These are phyloP conservation scores for Patellifolia procumbens DNA, from an alignment of 179 eudicot genomes.

Conservation along the genomic window DNA sequence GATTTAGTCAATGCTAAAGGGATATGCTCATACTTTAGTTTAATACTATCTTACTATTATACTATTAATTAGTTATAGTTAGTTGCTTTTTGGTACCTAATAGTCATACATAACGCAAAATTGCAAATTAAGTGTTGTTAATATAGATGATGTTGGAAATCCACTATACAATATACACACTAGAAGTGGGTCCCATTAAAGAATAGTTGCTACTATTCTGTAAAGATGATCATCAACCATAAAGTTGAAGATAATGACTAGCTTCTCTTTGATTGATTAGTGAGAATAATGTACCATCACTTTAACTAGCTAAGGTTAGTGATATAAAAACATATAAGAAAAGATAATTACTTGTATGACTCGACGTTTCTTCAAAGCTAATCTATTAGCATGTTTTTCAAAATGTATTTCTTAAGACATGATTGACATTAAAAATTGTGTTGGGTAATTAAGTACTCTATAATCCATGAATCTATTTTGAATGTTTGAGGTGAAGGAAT, in stretches of 20 bases:
- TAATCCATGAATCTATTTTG: neutral
- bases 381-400: neutral
- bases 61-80: neutral
- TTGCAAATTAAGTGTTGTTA: neutral
- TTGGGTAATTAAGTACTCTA: no score
- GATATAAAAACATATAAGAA: neutral
- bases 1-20: neutral
- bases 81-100: conserved; percentile 7
- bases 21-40: conserved; percentile 2
- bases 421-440: neutral
- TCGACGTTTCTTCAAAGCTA: conserved; percentile 19
- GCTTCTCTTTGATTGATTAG: no score
- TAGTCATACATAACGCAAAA: neutral
- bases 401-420: neutral
- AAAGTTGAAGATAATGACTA: neutral
- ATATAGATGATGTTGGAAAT: conserved; percentile 10
- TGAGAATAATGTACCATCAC: no score
- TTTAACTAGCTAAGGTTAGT: no score
- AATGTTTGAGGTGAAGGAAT: no score
- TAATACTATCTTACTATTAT: neutral
- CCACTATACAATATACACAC: neutral
- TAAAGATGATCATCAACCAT: conserved; percentile 10
- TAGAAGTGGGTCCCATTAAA: neutral
- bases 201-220: neutral
- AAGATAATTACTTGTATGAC: neutral